phyloP scores from a whole-genome alignment of 2,329 filamentous ascomycete genomes.

The Pseudopithomyces maydicus region DNA sequence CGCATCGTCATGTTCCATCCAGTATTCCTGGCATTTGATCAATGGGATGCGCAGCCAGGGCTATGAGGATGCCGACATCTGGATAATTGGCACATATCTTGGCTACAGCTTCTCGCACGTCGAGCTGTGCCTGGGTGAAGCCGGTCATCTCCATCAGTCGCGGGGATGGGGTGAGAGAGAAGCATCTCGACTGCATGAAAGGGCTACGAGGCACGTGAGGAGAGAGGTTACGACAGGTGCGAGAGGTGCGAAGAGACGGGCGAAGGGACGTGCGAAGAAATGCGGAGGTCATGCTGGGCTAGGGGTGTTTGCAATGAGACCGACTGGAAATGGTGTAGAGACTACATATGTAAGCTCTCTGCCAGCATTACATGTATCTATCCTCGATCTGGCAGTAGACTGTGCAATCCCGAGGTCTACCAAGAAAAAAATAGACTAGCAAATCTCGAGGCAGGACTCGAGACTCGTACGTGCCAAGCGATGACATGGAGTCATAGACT shows the following conservation, averaged over 20 bases:
- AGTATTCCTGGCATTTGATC: slow-evolving; percentile 65
- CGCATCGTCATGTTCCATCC: slow-evolving; percentile 73
- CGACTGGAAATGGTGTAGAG: background rate
- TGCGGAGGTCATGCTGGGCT: background rate
- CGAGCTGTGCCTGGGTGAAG: slow-evolving; percentile 74
- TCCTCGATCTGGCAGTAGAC: too few relatives aligned
- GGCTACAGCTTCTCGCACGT: slow-evolving; percentile 71
- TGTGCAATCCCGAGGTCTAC: too few relatives aligned
- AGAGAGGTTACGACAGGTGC: background rate
- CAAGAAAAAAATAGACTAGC: too few relatives aligned
- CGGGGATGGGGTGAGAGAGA: slow-evolving; percentile 31
- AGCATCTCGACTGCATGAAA: slow-evolving; percentile 21
- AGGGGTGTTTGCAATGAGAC: background rate
- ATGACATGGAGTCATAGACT: too few relatives aligned
- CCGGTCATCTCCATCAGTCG: slow-evolving; percentile 72
- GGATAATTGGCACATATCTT: slow-evolving; percentile 74
- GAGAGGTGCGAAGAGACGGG: background rate
- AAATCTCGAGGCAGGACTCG: too few relatives aligned
- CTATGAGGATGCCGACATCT: slow-evolving; percentile 13
- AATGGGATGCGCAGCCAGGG: background rate
- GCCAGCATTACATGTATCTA: too few relatives aligned
- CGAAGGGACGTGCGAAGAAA: background rate
- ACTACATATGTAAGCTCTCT: too few relatives aligned
- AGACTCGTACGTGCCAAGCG: too few relatives aligned
- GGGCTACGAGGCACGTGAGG: background rate